Conservation (phyloP, 768 basidiomycete genomes). For the Dacryopinax spathularia region DNA sequence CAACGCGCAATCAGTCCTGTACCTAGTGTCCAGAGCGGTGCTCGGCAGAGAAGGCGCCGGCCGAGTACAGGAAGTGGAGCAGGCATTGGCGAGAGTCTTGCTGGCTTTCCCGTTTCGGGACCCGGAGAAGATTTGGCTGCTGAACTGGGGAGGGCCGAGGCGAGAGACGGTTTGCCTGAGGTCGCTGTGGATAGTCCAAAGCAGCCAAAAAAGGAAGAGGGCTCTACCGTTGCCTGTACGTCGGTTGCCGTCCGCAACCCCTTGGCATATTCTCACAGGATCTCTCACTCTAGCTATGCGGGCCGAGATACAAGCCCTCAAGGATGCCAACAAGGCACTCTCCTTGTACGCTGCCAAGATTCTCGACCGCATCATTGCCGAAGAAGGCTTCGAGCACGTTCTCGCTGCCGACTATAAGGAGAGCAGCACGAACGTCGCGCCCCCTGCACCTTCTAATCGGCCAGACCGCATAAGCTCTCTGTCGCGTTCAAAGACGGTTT, state of each 20-base stretch:
- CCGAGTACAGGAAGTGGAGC: not conserved
- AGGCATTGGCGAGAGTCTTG: slow-evolving; percentile 57
- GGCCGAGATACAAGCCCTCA: slow-evolving; percentile 78
- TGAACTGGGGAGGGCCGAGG: slow-evolving; percentile 82
- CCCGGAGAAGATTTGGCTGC: slow-evolving; percentile 83
- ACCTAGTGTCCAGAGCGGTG: not conserved
- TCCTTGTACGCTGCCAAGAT: slow-evolving; percentile 95
- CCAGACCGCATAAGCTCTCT: slow-evolving; percentile 7
- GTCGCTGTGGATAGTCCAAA: slow-evolving; percentile 24
- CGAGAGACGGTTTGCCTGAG: slow-evolving; percentile 55
- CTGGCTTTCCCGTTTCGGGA: slow-evolving; percentile 73
- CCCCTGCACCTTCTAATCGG: slow-evolving; percentile 22
- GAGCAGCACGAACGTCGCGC: slow-evolving; percentile 28
- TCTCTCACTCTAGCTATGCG: slow-evolving; percentile 43
- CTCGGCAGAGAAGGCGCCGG: not conserved
- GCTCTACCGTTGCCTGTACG: not conserved
- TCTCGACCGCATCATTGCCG: slow-evolving; percentile 88
- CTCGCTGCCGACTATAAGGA: slow-evolving; percentile 82
- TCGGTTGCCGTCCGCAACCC: not conserved
- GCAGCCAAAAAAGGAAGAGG: not conserved
- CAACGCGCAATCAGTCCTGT: not conserved
- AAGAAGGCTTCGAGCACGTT: slow-evolving; percentile 94
- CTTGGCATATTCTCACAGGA: slow-evolving; percentile 22
- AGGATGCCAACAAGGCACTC: slow-evolving; percentile 90
- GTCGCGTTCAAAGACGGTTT: slow-evolving; percentile 1